Conservation (phyloP, 2,329 filamentous ascomycete species). For the Orbilia ellipsospora region DNA sequence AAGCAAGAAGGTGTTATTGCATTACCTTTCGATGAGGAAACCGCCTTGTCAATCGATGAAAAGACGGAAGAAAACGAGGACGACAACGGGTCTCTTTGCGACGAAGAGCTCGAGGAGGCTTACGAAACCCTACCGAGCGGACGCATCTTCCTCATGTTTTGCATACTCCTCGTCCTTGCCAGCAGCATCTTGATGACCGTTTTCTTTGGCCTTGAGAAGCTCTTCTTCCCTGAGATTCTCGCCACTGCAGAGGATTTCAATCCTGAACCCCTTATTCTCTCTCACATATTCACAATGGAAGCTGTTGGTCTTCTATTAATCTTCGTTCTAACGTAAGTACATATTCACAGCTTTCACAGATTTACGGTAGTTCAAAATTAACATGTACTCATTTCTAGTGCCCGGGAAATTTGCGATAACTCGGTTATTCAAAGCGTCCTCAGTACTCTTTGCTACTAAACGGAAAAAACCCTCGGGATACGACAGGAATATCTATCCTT, state of each 20-base stretch:
- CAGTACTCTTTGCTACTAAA: conserved; percentile 4
- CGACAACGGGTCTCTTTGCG: not conserved
- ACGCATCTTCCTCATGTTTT: conserved; percentile 31
- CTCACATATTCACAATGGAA: conserved; percentile 39
- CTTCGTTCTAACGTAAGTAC: conserved; percentile 33
- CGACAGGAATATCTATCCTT: not conserved
- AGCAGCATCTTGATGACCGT: conserved; percentile 4
- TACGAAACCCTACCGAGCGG: not conserved
- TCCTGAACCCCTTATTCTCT: conserved; percentile 26
- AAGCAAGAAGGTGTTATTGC: conserved; percentile 35
- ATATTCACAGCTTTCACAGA: too few relatives aligned
- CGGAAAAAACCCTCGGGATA: not conserved
- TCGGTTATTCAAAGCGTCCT: conserved; percentile 10
- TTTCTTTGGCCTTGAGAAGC: conserved; percentile 31
- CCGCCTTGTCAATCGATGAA: conserved; percentile 2
- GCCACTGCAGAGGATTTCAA: conserved; percentile 2
- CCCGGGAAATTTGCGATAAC: conserved; percentile 32
- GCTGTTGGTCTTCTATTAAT: conserved; percentile 21
- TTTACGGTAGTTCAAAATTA: not conserved
- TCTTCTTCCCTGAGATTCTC: conserved; percentile 14
- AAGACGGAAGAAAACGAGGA: conserved; percentile 1
- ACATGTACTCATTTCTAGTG: not conserved
- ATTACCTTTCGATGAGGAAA: conserved; percentile 32
- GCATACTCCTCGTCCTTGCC: conserved; percentile 14
- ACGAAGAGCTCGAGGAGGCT: not conserved